Evolutionary conservation across 75 land plant genomes (phyloP).

Genomic region (Sequoiadendron giganteum): DNA sequence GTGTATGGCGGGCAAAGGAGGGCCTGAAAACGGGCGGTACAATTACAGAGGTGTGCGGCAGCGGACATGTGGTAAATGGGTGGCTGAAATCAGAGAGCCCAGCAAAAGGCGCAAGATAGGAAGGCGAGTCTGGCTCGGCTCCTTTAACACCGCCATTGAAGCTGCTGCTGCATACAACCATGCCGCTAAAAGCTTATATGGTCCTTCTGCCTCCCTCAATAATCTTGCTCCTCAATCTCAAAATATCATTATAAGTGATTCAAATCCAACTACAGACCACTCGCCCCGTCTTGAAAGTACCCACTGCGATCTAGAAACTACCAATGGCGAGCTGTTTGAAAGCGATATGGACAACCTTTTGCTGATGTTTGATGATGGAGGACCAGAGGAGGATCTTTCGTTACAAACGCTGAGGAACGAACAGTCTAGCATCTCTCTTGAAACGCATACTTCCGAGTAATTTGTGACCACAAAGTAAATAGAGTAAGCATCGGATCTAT

Average conservation of each 20-base stretch:
- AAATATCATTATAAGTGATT: too few species aligned
- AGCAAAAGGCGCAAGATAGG: neutral
- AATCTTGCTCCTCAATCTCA: neutral
- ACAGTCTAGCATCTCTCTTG: too few species aligned
- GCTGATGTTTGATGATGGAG: neutral
- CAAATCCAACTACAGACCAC: neutral
- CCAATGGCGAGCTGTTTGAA: too few species aligned
- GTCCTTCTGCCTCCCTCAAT: slow-evolving; percentile 19
- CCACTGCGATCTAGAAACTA: too few species aligned
- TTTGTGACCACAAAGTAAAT: too few species aligned
- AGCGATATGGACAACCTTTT: too few species aligned
- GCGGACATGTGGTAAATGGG: slow-evolving; percentile 40
- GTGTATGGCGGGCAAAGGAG: slow-evolving; percentile 38
- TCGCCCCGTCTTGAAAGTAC: too few species aligned
- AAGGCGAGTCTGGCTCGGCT: slow-evolving; percentile 37
- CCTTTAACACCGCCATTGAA: slow-evolving; percentile 30
- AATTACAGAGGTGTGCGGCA: slow-evolving; percentile 27
- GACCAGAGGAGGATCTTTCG: neutral
- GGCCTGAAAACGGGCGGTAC: slow-evolving; percentile 30
- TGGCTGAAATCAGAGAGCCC: slow-evolving; percentile 40
- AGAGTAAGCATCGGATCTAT: too few species aligned
- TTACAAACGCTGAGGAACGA: too few species aligned
- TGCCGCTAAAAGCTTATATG: slow-evolving; percentile 32
- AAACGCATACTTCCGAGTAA: too few species aligned
- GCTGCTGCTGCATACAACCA: slow-evolving; percentile 37